Percentiles rank a stretch among this genome's conserved stretches.
phyloP scores from a whole-genome alignment of 176 grass and related monocot species.

The Rhynchospora pubera region DNA sequence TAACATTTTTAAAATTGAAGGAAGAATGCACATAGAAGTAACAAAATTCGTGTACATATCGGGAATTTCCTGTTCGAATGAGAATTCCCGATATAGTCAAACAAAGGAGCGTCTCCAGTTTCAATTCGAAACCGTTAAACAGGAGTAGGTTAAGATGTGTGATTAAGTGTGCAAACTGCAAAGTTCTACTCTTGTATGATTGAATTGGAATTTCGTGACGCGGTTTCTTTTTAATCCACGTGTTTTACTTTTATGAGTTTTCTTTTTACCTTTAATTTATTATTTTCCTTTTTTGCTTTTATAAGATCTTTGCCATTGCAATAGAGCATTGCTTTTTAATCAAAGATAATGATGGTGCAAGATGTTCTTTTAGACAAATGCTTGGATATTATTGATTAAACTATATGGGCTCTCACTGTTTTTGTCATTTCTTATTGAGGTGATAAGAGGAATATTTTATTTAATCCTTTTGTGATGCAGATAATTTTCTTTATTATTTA shows the following conservation, averaged over 20 bases:
- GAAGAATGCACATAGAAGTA: too few species aligned
- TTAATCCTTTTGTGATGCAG: too few species aligned
- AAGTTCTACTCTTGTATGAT: neutral
- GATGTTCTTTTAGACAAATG: neutral
- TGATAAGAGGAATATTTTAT: neutral
- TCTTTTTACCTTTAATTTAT: neutral
- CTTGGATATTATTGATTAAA: neutral
- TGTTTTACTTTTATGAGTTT: neutral
- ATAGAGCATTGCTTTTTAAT: neutral
- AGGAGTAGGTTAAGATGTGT: neutral
- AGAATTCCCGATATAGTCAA: neutral
- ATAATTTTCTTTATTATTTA: too few species aligned
- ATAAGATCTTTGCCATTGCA: neutral
- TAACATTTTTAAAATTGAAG: too few species aligned
- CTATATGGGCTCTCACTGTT: neutral
- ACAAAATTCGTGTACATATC: too few species aligned
- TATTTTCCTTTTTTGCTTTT: neutral
- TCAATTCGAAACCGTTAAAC: neutral
- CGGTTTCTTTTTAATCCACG: neutral
- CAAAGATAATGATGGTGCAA: neutral
- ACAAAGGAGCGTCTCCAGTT: neutral
- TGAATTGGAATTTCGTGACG: neutral
- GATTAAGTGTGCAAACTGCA: neutral
- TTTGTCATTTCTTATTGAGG: neutral
- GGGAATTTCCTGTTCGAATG: too few species aligned